phyloP scores from a whole-genome alignment of 2,329 filamentous ascomycete genomes.

The Graphiopsis chlorocephala region DNA sequence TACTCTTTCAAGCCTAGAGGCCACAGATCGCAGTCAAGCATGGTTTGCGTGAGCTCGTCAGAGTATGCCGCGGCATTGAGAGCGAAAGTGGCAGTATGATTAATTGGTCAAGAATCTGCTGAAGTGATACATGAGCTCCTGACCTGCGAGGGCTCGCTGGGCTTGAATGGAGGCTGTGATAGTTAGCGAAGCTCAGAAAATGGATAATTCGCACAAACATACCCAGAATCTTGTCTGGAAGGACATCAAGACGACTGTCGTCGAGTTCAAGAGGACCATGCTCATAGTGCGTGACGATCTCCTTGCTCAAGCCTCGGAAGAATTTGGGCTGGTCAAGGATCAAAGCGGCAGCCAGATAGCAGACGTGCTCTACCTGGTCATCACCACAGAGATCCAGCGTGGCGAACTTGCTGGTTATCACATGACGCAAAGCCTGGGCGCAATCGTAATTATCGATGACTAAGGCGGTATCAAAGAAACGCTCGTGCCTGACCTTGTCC shows the following conservation, averaged over 20 bases:
- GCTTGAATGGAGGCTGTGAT: neutral
- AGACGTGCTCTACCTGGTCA: neutral
- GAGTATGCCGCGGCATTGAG: neutral
- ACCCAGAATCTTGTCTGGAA: constrained; percentile 3
- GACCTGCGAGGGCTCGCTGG: neutral
- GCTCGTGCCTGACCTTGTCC: neutral
- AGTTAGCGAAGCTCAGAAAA: neutral
- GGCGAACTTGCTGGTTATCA: neutral
- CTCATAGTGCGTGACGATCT: constrained; percentile 10
- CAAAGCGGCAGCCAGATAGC: constrained; percentile 15
- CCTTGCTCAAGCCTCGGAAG: constrained; percentile 17
- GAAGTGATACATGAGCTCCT: neutral
- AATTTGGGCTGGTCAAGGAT: constrained; percentile 16
- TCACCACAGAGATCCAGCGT: neutral
- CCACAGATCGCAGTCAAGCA: neutral
- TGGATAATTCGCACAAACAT: neutral
- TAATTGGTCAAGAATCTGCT: neutral
- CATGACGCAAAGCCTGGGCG: neutral
- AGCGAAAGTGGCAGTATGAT: neutral
- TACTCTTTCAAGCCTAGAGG: neutral
- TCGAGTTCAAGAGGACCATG: neutral
- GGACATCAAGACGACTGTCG: neutral
- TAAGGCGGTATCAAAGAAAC: constrained; percentile 9
- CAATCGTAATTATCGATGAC: constrained; percentile 22
- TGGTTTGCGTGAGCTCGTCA: neutral